Conservation (phyloP, 208 protist species). For the Crithidia mellificae region DNA sequence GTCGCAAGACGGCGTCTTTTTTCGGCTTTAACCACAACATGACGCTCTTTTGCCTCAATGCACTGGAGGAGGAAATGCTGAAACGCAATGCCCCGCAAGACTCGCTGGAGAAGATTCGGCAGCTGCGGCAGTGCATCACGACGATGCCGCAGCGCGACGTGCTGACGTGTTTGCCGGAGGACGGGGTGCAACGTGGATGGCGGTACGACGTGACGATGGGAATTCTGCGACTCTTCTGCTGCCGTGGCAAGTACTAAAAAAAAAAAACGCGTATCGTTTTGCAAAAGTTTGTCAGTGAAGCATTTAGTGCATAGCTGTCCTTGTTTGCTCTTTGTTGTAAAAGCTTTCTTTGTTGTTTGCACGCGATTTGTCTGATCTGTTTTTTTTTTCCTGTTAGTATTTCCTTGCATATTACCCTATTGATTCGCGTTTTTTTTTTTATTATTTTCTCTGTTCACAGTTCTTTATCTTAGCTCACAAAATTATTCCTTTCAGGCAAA, state of each 20-base stretch:
- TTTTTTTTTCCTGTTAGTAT: not conserved
- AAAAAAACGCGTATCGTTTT: not conserved
- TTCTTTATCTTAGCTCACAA: not conserved
- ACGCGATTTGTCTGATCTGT: not conserved
- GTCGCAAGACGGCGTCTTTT: slow-evolving; percentile 70
- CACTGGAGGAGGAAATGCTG: slow-evolving; percentile 80
- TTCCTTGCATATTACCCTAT: slow-evolving; percentile 5
- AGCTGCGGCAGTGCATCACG: slow-evolving; percentile 64
- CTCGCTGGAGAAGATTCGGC: slow-evolving; percentile 54
- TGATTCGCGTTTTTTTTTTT: too few species aligned
- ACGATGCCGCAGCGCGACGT: slow-evolving; percentile 30
- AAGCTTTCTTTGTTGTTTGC: not conserved
- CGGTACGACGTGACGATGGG: slow-evolving; percentile 64
- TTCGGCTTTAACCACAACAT: slow-evolving; percentile 86
- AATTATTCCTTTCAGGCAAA: not conserved
- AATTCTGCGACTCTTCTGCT: slow-evolving; percentile 72
- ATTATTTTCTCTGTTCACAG: not conserved
- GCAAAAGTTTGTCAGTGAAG: too few species aligned
- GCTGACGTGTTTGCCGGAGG: slow-evolving; percentile 15
- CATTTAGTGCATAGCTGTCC: too few species aligned
- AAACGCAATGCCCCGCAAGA: slow-evolving; percentile 49
- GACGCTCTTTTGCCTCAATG: slow-evolving; percentile 81
- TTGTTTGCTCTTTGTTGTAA: too few species aligned
- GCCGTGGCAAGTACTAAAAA: slow-evolving; percentile 31
- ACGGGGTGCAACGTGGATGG: slow-evolving; percentile 38